These are phyloP conservation scores for Dittrichia graveolens DNA, from an alignment of 129 eudicot species.

Conservation along the genomic window DNA sequence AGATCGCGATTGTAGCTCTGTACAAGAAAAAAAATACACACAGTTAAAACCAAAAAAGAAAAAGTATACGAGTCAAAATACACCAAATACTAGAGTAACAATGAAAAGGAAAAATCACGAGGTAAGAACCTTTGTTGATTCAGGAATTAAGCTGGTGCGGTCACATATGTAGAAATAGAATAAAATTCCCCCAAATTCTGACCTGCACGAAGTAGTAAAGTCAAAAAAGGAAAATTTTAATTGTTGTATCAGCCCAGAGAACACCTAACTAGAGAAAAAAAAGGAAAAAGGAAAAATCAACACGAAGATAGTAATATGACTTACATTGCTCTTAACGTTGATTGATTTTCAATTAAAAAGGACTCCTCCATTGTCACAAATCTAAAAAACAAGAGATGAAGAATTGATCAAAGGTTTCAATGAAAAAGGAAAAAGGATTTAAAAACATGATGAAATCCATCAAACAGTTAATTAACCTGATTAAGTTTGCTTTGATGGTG, in stretches of 20 bases:
- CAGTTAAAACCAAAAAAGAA: constrained; percentile 2
- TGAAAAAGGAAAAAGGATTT: constrained; percentile 1
- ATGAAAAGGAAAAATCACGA: constrained; percentile 3
- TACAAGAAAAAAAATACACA: constrained; percentile 23
- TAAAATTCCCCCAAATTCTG: constrained; percentile 91
- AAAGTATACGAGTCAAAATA: not conserved
- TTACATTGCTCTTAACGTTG: constrained; percentile 89
- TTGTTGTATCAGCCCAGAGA: constrained; percentile 19
- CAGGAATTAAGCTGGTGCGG: constrained; percentile 78
- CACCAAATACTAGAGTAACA: not conserved
- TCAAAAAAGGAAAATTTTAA: constrained; percentile 4
- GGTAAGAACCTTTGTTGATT: constrained; percentile 69
- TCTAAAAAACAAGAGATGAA: constrained; percentile 44
- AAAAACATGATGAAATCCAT: not conserved
- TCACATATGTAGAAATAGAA: constrained; percentile 93
- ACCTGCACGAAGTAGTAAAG: constrained; percentile 50
- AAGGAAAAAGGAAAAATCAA: not conserved
- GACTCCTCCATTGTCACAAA: constrained; percentile 88
- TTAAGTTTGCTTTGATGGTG: constrained; percentile 62
- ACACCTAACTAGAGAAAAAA: constrained; percentile 6
- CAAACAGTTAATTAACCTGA: constrained; percentile 51
- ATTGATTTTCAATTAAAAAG: constrained; percentile 86
- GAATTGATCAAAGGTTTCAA: constrained; percentile 19
- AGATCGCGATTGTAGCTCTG: constrained; percentile 96
- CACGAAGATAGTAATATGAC: constrained; percentile 30